Conservation (phyloP, 2,329 filamentous ascomycete genomes). For the Alternaria arborescens region DNA sequence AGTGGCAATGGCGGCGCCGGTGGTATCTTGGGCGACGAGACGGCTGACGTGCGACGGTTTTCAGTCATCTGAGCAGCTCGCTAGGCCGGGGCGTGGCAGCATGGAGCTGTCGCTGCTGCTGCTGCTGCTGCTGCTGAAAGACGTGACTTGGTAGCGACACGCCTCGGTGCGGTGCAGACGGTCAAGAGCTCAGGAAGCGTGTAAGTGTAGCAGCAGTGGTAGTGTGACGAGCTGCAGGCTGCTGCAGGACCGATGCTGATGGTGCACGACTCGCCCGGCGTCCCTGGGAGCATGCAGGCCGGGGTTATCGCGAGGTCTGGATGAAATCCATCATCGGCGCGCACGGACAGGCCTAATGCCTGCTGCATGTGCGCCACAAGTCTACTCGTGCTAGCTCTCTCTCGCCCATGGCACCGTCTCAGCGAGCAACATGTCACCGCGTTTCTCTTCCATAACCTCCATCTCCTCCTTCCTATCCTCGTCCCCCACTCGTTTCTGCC, state of each 20-base stretch:
- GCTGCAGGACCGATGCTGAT: constrained; percentile 10
- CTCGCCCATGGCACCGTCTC: constrained; percentile 11
- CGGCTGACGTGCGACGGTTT: constrained; percentile 22
- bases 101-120: not conserved
- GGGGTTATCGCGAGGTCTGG: constrained; percentile 8
- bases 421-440: constrained; percentile 20
- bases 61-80: constrained; percentile 11
- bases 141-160: not conserved
- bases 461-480: constrained; percentile 8
- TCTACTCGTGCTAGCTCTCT: constrained; percentile 14
- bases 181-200: not conserved
- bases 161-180: not conserved
- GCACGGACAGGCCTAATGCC: constrained; percentile 13
- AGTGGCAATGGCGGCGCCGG: constrained; percentile 49
- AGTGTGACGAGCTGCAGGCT: constrained; percentile 10
- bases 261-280: constrained; percentile 11
- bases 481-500: constrained; percentile 14
- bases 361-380: constrained; percentile 20
- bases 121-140: too few species aligned
- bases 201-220: not conserved
- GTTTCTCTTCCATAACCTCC: constrained; percentile 19
- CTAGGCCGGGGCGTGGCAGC: not conserved
- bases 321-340: constrained; percentile 15
- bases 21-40: constrained; percentile 31
- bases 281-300: constrained; percentile 8